Percentiles rank a stretch among this genome's conserved stretches.
Evolutionary conservation across 2,329 filamentous ascomycete species (phyloP).

Genomic region (Helminthosporium solani): DNA sequence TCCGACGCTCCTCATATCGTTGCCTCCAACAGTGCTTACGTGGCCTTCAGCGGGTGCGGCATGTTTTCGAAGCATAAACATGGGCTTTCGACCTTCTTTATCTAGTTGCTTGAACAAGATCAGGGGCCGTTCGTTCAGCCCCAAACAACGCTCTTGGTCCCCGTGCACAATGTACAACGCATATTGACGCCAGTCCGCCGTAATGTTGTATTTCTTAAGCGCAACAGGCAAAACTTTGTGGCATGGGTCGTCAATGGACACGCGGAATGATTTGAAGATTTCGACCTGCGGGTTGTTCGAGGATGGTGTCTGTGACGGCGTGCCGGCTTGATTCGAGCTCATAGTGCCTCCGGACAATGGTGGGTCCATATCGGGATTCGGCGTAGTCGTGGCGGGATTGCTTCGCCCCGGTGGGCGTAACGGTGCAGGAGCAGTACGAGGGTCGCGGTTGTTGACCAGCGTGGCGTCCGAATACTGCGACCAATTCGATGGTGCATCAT

Average conservation of each 20-base stretch:
- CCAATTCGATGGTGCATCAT: constrained; percentile 35
- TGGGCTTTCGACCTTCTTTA: constrained; percentile 95
- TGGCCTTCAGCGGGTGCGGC: constrained; percentile 55
- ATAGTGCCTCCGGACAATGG: constrained; percentile 39
- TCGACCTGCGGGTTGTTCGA: constrained; percentile 65
- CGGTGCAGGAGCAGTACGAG: constrained; percentile 34
- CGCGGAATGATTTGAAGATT: constrained; percentile 98
- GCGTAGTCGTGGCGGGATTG: constrained; percentile 26
- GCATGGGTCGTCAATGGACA: constrained; percentile 97
- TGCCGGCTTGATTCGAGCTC: constrained; percentile 16
- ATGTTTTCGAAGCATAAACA: constrained; percentile 90
- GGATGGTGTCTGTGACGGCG: constrained; percentile 27
- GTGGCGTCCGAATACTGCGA: constrained; percentile 30
- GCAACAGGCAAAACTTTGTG: constrained; percentile 95
- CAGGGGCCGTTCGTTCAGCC: constrained; percentile 87
- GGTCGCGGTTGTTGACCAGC: constrained; percentile 31
- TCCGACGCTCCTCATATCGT: constrained; percentile 27
- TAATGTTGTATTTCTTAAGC: constrained; percentile 97
- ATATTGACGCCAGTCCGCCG: constrained; percentile 95
- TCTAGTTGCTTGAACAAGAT: constrained; percentile 97
- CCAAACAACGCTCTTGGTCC: constrained; percentile 93
- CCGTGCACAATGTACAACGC: constrained; percentile 97
- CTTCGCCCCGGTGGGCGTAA: constrained; percentile 33
- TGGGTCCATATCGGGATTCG: constrained; percentile 37
- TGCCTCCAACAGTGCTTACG: constrained; percentile 42